These are phyloP conservation scores for Venturia effusa DNA, from an alignment of 2,329 filamentous ascomycete species.

Conservation along the genomic window DNA sequence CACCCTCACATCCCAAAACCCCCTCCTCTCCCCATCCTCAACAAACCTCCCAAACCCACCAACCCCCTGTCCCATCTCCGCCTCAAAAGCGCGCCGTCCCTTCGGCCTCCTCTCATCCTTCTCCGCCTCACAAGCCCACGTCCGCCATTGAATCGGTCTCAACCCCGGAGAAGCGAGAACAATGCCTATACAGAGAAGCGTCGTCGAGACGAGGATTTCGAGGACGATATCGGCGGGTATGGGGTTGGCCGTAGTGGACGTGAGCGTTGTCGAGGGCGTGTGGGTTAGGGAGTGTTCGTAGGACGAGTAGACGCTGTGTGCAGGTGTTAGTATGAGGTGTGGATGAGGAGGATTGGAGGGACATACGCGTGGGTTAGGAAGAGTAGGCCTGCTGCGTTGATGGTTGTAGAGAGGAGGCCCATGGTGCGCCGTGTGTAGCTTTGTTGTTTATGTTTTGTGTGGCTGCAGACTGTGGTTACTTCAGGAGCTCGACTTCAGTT, in stretches of 20 bases:
- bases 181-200: slow-evolving; percentile 73
- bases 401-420: slow-evolving; percentile 59
- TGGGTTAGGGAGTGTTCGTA: slow-evolving; percentile 79
- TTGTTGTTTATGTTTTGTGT: background rate
- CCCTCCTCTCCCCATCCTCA: slow-evolving; percentile 58
- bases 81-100: slow-evolving; percentile 43
- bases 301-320: slow-evolving; percentile 82
- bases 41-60: slow-evolving; percentile 62
- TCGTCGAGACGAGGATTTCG: slow-evolving; percentile 70
- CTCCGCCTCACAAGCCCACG: slow-evolving; percentile 78
- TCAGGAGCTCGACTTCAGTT: background rate
- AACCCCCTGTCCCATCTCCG: slow-evolving; percentile 53
- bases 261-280: slow-evolving; percentile 27
- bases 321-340: slow-evolving; percentile 12
- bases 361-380: slow-evolving; percentile 81
- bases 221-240: slow-evolving; percentile 80
- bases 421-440: slow-evolving; percentile 33
- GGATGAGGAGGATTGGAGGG: slow-evolving; percentile 5
- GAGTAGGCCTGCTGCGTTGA: slow-evolving; percentile 65
- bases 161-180: slow-evolving; percentile 67
- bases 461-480: too few species aligned
- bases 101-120: slow-evolving; percentile 54
- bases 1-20: slow-evolving; percentile 80
- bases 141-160: slow-evolving; percentile 73
- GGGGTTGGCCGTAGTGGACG: slow-evolving; percentile 19